Conservation (phyloP, 1,139 yeast genomes). For the Nakaseomyces kungkrabaensis region DNA sequence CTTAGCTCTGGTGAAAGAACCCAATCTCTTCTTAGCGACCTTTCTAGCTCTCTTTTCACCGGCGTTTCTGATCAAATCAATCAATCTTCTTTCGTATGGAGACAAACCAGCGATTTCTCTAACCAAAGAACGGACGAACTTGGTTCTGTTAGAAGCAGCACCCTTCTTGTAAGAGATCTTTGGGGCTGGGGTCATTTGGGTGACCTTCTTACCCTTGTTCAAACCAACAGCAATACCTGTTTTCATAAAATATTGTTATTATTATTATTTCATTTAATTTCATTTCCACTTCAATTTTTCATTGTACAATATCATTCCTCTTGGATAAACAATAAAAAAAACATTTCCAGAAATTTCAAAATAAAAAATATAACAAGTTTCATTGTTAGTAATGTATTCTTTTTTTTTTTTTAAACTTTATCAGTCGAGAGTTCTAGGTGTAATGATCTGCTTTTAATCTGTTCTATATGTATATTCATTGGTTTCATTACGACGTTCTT, state of each 20-base stretch:
- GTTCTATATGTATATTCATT: no score
- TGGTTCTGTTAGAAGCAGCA: slow-evolving; percentile 90
- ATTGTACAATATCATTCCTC: no score
- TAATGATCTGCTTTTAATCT: no score
- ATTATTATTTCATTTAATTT: not conserved
- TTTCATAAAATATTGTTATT: not conserved
- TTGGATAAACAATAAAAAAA: no score
- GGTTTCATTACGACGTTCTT: no score
- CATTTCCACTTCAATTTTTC: not conserved
- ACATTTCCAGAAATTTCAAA: no score
- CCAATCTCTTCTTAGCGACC: slow-evolving; percentile 99
- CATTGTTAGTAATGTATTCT: no score
- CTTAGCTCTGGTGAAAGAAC: slow-evolving; percentile 99
- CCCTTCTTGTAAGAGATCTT: slow-evolving; percentile 97
- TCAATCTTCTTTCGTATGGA: slow-evolving; percentile 99
- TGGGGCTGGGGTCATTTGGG: slow-evolving; percentile 86
- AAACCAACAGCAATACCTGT: slow-evolving; percentile 95
- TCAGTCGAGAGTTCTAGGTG: no score
- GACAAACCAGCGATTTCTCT: slow-evolving; percentile 98
- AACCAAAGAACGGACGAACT: slow-evolving; percentile 89
- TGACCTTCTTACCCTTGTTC: slow-evolving; percentile 98
- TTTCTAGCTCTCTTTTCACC: slow-evolving; percentile 99
- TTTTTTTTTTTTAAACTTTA: no score
- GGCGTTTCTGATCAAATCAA: slow-evolving; percentile 98
- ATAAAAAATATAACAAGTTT: no score